These are phyloP conservation scores for Pseudognaphalium luteoalbum DNA, from an alignment of 129 eudicot genomes.

Conservation along the genomic window DNA sequence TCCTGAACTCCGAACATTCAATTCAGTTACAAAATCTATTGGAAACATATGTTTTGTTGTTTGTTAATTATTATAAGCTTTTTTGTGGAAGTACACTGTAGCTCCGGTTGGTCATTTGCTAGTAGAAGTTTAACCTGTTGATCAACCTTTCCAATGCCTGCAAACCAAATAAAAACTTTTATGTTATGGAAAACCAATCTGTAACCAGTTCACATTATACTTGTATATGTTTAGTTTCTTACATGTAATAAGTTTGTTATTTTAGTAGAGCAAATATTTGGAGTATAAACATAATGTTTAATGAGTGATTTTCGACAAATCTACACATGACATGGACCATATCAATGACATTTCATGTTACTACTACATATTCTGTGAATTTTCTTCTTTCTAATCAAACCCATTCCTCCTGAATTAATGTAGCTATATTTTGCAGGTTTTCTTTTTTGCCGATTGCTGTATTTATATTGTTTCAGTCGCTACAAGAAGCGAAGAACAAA, in stretches of 20 bases:
- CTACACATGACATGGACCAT: not conserved
- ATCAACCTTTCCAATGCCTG: not conserved
- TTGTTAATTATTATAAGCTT: not conserved
- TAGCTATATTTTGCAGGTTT: constrained; percentile 28
- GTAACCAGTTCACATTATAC: not conserved
- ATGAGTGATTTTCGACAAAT: not conserved
- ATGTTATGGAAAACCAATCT: not conserved
- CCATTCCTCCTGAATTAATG: constrained; percentile 2
- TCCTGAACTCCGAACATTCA: not conserved
- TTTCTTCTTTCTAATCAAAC: constrained; percentile 1
- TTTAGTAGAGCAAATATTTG: not conserved
- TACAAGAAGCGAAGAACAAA: constrained; percentile 24
- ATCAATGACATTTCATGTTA: not conserved
- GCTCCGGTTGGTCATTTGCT: not conserved
- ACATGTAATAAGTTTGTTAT: not conserved
- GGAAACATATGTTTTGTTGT: not conserved
- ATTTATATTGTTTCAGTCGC: constrained; percentile 12
- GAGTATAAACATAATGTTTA: not conserved
- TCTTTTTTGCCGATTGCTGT: constrained; percentile 13
- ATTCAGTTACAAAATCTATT: not conserved
- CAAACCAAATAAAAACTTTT: not conserved
- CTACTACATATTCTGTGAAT: not conserved
- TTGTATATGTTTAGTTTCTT: not conserved
- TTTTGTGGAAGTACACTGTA: not conserved
- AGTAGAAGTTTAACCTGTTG: not conserved